These are phyloP conservation scores for Wickerhamiella azyma DNA, from an alignment of 805 yeast species.

Conservation along the genomic window DNA sequence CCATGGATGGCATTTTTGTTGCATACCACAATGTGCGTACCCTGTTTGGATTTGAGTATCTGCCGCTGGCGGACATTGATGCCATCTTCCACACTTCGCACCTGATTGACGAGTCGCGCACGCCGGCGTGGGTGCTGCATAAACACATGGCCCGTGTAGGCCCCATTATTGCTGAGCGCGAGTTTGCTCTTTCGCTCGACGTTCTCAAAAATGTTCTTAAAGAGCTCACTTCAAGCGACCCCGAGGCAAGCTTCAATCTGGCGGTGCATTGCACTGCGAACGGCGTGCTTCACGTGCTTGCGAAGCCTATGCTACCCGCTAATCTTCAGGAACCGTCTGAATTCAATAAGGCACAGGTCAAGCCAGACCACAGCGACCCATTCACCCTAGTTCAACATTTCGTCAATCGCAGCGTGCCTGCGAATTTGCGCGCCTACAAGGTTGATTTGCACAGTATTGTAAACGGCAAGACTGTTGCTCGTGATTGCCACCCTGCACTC, in stretches of 20 bases:
- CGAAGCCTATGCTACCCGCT: constrained; percentile 20
- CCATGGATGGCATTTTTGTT: constrained; percentile 90
- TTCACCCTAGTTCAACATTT: constrained; percentile 14
- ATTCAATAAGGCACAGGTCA: constrained; percentile 2
- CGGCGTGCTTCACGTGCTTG: constrained; percentile 20
- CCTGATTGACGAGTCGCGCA: constrained; percentile 14
- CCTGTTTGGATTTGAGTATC: constrained; percentile 81
- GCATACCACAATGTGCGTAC: constrained; percentile 76
- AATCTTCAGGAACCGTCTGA: constrained; percentile 13
- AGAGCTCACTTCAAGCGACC: constrained; percentile 22
- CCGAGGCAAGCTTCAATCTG: constrained; percentile 12
- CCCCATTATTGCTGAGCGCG: constrained; percentile 45
- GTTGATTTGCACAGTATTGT: constrained; percentile 15
- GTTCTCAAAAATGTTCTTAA: constrained; percentile 38
- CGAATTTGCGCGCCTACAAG: constrained; percentile 16
- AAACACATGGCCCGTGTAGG: constrained; percentile 26
- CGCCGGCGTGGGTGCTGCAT: constrained; percentile 17
- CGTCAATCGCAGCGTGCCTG: constrained; percentile 12
- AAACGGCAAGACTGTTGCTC: constrained; percentile 17
- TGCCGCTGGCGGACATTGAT: constrained; percentile 65
- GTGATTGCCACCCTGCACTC: constrained; percentile 21
- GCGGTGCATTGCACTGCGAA: constrained; percentile 16
- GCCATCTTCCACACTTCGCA: constrained; percentile 40
- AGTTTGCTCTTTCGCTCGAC: constrained; percentile 47
- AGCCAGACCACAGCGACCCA: constrained; percentile 11